Conservation (phyloP, 495 filamentous ascomycete species). For the Paragyromitra xinjiangensis region DNA sequence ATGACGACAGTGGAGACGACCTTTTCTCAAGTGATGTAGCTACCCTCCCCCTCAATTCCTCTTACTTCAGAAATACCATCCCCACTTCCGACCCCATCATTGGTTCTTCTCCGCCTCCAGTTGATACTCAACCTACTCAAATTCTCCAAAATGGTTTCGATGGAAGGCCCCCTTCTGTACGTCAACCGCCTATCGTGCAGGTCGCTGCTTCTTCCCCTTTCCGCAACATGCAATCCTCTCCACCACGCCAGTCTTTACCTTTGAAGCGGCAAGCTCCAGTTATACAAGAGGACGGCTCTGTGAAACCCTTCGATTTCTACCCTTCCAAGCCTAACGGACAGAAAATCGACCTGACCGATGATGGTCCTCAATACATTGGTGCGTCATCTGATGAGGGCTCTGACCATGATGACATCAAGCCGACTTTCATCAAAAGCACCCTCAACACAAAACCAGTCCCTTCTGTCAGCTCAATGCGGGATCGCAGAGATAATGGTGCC, state of each 20-base stretch:
- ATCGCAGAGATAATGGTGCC: conserved; percentile 40
- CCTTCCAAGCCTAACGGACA: conserved; percentile 43
- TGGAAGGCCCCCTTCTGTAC: conserved; percentile 55
- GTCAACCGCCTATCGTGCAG: conserved; percentile 70
- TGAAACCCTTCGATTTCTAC: conserved; percentile 57
- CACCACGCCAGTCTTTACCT: conserved; percentile 30
- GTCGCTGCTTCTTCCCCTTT: conserved; percentile 85
- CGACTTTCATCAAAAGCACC: conserved; percentile 57
- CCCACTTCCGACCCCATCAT: conserved; percentile 47
- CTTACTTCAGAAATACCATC: conserved; percentile 42
- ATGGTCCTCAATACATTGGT: conserved; percentile 67
- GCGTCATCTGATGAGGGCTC: conserved; percentile 68
- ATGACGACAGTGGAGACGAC: conserved; percentile 66
- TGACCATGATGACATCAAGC: conserved; percentile 70
- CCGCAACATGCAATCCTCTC: conserved; percentile 55
- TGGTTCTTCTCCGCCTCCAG: conserved; percentile 59
- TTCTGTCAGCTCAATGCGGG: conserved; percentile 50
- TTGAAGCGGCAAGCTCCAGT: conserved; percentile 37
- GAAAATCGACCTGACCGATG: conserved; percentile 59
- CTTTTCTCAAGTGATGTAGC: conserved; percentile 66
- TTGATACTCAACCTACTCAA: conserved; percentile 76
- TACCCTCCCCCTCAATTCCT: conserved; percentile 65
- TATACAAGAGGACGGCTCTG: conserved; percentile 45
- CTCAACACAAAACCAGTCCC: conserved; percentile 39
- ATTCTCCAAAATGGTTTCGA: conserved; percentile 57